phyloP scores from a whole-genome alignment of 164 flowering plant genomes.

The Nymphaea thermarum region DNA sequence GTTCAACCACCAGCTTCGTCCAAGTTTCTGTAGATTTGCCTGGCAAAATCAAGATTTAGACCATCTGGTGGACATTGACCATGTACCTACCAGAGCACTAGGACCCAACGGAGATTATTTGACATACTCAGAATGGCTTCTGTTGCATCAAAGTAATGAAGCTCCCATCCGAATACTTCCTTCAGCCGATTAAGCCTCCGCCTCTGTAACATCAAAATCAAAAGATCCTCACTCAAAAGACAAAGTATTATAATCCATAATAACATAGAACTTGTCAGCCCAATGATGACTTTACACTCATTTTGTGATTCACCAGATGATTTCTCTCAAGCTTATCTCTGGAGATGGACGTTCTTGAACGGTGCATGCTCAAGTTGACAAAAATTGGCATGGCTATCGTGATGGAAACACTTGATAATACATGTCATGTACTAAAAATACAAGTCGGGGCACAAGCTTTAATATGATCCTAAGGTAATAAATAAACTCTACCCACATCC shows the following conservation, averaged over 20 bases:
- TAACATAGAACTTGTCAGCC: not conserved
- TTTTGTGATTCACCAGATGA: too few relatives aligned
- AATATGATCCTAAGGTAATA: too few relatives aligned
- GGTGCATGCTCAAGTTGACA: too few relatives aligned
- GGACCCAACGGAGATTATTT: not conserved
- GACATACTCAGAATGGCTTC: constrained; percentile 44
- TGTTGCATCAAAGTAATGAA: constrained; percentile 65
- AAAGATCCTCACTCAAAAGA: not conserved
- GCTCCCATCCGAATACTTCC: constrained; percentile 64
- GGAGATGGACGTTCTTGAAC: too few relatives aligned
- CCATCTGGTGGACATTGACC: not conserved
- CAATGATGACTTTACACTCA: too few relatives aligned
- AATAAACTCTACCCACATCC: too few relatives aligned
- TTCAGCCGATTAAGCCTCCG: constrained; percentile 61
- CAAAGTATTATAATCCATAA: not conserved
- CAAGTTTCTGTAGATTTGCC: constrained; percentile 47
- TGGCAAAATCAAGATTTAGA: constrained; percentile 3
- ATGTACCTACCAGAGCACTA: not conserved
- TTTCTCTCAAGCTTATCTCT: too few relatives aligned
- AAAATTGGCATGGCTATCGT: too few relatives aligned
- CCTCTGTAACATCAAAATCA: constrained; percentile 33
- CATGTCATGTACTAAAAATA: too few relatives aligned
- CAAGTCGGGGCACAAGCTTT: too few relatives aligned
- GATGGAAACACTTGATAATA: too few relatives aligned
- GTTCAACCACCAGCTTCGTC: constrained; percentile 48